A percentile compares a stretch with the other conserved stretches of the same genome.
Evolutionary conservation across 768 basidiomycete species (phyloP).

Genomic region (Leccinum imitatum): DNA sequence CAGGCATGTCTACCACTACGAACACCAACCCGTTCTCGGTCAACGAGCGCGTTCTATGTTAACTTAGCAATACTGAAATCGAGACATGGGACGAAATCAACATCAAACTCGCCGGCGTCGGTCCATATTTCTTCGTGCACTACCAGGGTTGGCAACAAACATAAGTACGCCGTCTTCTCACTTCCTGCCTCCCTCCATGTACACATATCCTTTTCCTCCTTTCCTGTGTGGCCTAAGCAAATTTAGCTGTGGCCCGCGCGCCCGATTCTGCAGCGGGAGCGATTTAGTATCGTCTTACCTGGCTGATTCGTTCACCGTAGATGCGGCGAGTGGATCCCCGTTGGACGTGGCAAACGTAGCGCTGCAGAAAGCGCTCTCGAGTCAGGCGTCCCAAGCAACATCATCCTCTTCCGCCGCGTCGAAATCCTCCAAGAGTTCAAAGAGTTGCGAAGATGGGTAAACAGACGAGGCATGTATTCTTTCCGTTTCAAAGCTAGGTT

Average conservation of each 20-base stretch:
- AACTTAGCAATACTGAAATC: conserved; percentile 36
- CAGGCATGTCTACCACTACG: conserved; percentile 13
- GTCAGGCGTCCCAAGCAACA: conserved; percentile 43
- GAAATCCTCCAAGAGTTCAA: conserved; percentile 81
- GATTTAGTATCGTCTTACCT: background rate
- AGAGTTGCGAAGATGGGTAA: conserved; percentile 47
- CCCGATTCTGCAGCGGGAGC: background rate
- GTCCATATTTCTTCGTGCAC: conserved; percentile 91
- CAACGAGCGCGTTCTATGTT: conserved; percentile 87
- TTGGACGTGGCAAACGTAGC: conserved; percentile 66
- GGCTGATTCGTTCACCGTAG: conserved; percentile 1
- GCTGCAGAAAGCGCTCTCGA: conserved; percentile 68
- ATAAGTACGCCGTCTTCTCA: conserved; percentile 40
- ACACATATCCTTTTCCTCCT: background rate
- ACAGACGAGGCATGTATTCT: conserved; percentile 41
- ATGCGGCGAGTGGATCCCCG: conserved; percentile 67
- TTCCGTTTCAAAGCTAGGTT: background rate
- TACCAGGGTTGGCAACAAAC: conserved; percentile 99
- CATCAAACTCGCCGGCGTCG: conserved; percentile 57
- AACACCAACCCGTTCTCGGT: conserved; percentile 40
- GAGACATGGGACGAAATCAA: conserved; percentile 65
- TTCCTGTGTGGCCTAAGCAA: background rate
- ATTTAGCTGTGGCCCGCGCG: background rate
- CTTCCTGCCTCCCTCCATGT: background rate
- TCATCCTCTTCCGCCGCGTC: conserved; percentile 36